Conservation (phyloP, 306 rosid genomes). For the Dryas alaskensis region DNA sequence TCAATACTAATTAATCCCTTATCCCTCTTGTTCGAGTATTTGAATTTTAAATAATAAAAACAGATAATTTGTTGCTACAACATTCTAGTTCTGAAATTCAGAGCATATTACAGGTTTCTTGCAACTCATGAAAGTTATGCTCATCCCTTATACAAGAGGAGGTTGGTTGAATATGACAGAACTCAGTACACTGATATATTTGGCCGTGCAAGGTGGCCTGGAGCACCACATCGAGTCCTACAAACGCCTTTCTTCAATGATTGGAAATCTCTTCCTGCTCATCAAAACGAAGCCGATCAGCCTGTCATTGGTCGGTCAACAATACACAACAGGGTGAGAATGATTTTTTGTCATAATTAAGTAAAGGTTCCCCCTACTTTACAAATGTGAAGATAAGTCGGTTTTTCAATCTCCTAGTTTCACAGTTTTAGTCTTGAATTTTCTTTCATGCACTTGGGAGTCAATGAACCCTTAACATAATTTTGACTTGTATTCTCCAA, state of each 20-base stretch:
- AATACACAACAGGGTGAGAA: constrained; percentile 66
- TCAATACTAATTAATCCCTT: not conserved
- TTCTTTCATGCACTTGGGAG: too few relatives aligned
- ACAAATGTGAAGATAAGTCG: too few relatives aligned
- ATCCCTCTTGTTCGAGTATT: not conserved
- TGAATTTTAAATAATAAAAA: not conserved
- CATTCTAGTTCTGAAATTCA: not conserved
- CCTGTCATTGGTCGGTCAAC: constrained; percentile 65
- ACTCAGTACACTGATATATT: constrained; percentile 68
- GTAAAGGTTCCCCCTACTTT: not conserved
- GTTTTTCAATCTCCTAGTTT: too few relatives aligned
- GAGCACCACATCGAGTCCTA: constrained; percentile 76
- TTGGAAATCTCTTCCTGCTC: constrained; percentile 57
- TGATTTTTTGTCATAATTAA: not conserved
- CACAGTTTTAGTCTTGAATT: too few relatives aligned
- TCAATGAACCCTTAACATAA: not conserved
- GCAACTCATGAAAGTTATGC: constrained; percentile 86
- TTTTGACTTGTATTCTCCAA: constrained; percentile 1
- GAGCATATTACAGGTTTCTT: constrained; percentile 53
- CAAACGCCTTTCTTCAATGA: constrained; percentile 65
- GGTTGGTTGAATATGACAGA: constrained; percentile 55
- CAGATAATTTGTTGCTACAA: not conserved
- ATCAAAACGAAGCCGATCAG: constrained; percentile 59
- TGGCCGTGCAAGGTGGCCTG: constrained; percentile 85
- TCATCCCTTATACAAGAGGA: constrained; percentile 72